Evolutionary conservation across 495 filamentous ascomycete genomes (phyloP), one percentile per base, ranked within the genome.

Genomic region (Penicillium arizonense): DNA sequence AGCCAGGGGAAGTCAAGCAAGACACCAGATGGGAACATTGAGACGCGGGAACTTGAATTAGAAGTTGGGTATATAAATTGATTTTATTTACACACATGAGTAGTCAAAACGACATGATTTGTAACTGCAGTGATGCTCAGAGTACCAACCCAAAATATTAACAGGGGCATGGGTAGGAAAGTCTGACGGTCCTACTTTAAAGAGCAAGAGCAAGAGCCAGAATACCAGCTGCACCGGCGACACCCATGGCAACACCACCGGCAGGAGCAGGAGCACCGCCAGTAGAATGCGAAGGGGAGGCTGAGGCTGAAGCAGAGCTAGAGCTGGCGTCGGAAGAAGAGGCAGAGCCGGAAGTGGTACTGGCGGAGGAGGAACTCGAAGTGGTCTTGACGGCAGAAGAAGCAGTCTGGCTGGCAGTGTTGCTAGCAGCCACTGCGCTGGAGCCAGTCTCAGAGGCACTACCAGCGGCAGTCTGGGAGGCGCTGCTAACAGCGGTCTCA

Each of bases 261-360:
- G 63, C 63, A 34, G 60, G 38, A 21, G 57, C 59, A 33, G 61
- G 49, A 44, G 59, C 58, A 47, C 41, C 57, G 9, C 47, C 62
- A 39, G 54, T 53, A 2, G 60, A 65, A 32, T 54, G 49, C 4
- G 59, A 53, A 44, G 55, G 36, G 11, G 36, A 47, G 6, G 53
- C 32, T 34, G 44, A 24, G 21, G 39, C 16, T 9, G 43, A 42
- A 5, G 20, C 40, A 41, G 55, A 49, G 55, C 35, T 46, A 13
- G 54, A 47, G 40, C 4, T 30, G 12, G 46, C 9, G 10, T 16
- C 33, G 34, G 43, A 43, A 45, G 43, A 43, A 45, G 44, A 18
- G 16, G 3, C n/a, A 1, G 26, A 38, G 21, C 11, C 23, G n/a
- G 34, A 38, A 23, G 34, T 38, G 23, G 33, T 14, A n/a, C 23